A percentile compares a stretch with the other conserved stretches of the same genome.
phyloP scores from a whole-genome alignment of 495 filamentous ascomycete genomes.

The Xylaria scruposa region DNA sequence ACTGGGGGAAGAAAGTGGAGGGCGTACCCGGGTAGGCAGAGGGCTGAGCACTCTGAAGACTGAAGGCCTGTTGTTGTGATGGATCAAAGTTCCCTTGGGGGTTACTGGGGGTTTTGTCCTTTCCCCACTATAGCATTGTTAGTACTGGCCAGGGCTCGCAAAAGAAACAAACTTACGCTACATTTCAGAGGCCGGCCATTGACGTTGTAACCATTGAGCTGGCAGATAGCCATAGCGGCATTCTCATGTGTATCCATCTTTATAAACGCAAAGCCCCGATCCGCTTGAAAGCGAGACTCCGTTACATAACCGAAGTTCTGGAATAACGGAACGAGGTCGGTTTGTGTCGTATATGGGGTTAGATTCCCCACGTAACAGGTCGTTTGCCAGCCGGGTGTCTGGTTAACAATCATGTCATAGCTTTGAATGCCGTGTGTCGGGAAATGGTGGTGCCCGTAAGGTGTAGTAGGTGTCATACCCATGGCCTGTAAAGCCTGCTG shows the following conservation, averaged over 20 bases:
- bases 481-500: conserved; percentile 96
- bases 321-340: conserved; percentile 94
- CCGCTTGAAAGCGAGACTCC: conserved; percentile 96
- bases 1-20: conserved; percentile 92
- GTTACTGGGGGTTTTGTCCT: conserved; percentile 92
- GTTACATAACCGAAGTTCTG: conserved; percentile 98
- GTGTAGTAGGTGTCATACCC: conserved; percentile 98
- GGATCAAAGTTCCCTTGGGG: conserved; percentile 74
- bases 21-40: conserved; percentile 73
- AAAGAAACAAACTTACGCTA: conserved; percentile 71
- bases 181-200: conserved; percentile 98
- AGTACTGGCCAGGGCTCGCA: conserved; percentile 10
- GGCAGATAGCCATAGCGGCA: conserved; percentile 97
- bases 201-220: conserved; percentile 95
- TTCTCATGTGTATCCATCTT: conserved; percentile 99
- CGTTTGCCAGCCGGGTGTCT: conserved; percentile 99
- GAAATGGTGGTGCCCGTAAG: conserved; percentile 97
- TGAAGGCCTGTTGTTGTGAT: conserved; percentile 71
- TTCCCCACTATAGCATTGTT: conserved; percentile 78
- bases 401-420: conserved; percentile 95
- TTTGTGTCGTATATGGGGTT: conserved; percentile 96
- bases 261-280: conserved; percentile 97
- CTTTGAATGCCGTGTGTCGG: conserved; percentile 95
- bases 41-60: conserved; percentile 64
- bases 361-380: conserved; percentile 98